Percentiles rank a stretch among this genome's conserved stretches.
Conservation (phyloP, 345 rosid species). For the Limnanthes douglasii region DNA sequence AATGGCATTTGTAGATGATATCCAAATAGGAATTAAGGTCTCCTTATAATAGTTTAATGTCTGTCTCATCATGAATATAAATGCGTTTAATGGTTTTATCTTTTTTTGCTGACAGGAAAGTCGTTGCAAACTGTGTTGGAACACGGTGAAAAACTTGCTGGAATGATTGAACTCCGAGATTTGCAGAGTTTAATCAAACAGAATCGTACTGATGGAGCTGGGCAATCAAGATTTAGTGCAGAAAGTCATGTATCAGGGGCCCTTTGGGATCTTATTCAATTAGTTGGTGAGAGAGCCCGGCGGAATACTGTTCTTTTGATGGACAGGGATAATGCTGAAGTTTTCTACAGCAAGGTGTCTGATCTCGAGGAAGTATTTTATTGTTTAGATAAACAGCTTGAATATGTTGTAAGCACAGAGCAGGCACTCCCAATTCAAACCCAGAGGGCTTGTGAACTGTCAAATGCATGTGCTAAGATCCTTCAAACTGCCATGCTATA, state of each 20-base stretch:
- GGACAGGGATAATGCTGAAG: slow-evolving; percentile 97
- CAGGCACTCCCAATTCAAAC: slow-evolving; percentile 42
- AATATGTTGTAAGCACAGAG: slow-evolving; percentile 47
- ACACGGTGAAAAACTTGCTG: slow-evolving; percentile 94
- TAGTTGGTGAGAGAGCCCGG: slow-evolving; percentile 83
- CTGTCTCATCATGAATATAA: too few relatives aligned
- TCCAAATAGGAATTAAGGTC: too few relatives aligned
- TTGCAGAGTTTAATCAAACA: slow-evolving; percentile 57
- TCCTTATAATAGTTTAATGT: too few relatives aligned
- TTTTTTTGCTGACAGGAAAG: slow-evolving; percentile 36
- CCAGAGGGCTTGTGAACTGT: slow-evolving; percentile 62
- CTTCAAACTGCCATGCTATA: slow-evolving; percentile 47
- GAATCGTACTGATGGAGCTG: slow-evolving; percentile 32
- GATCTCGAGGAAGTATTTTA: slow-evolving; percentile 71
- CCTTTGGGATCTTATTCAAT: slow-evolving; percentile 84
- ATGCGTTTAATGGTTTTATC: slow-evolving; percentile 1
- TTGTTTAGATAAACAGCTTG: slow-evolving; percentile 59
- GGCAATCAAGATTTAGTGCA: slow-evolving; percentile 20
- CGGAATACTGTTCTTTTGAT: slow-evolving; percentile 75
- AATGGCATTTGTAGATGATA: too few relatives aligned
- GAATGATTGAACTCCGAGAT: slow-evolving; percentile 76
- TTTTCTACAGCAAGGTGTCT: slow-evolving; percentile 91
- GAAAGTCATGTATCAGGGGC: slow-evolving; percentile 53
- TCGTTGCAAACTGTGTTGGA: slow-evolving; percentile 68
- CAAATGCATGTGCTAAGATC: slow-evolving; percentile 56